These are phyloP conservation scores for Pichia nakasei DNA, from an alignment of 805 yeast species.

Conservation along the genomic window DNA sequence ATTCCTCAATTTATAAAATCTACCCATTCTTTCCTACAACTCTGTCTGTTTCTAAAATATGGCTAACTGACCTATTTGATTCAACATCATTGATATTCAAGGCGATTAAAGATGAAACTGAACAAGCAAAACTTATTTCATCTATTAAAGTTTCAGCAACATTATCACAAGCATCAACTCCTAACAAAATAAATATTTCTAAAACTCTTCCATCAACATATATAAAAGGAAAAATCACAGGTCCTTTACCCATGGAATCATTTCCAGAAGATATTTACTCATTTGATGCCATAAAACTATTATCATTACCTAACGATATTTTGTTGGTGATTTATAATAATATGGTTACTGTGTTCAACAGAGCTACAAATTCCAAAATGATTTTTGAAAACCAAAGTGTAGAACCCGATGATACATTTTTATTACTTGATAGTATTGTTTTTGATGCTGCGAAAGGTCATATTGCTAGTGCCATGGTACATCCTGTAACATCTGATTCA, in stretches of 20 bases:
- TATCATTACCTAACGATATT: constrained; percentile 20
- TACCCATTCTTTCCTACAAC: constrained; percentile 56
- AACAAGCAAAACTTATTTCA: constrained; percentile 11
- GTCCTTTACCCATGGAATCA: constrained; percentile 47
- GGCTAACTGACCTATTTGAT: constrained; percentile 23
- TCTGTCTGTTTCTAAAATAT: constrained; percentile 28
- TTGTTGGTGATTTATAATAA: constrained; percentile 16
- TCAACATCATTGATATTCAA: constrained; percentile 16
- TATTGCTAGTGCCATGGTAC: constrained; percentile 12
- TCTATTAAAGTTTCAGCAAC: constrained; percentile 20
- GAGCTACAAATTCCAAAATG: constrained; percentile 19
- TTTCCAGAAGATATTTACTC: constrained; percentile 47
- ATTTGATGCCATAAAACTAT: constrained; percentile 29
- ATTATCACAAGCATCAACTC: constrained; percentile 12
- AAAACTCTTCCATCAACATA: constrained; percentile 14
- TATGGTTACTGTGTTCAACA: constrained; percentile 16
- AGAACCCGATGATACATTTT: constrained; percentile 4
- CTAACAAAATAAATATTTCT: neutral
- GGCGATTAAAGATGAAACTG: constrained; percentile 14
- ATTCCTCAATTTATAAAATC: constrained; percentile 51
- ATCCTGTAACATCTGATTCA: constrained; percentile 16
- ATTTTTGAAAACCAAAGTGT: constrained; percentile 15
- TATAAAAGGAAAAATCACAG: constrained; percentile 24
- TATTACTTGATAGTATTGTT: constrained; percentile 10
- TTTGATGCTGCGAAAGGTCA: constrained; percentile 5